Conservation (phyloP, 495 filamentous ascomycete species). For the Apiosordaria backusii region DNA sequence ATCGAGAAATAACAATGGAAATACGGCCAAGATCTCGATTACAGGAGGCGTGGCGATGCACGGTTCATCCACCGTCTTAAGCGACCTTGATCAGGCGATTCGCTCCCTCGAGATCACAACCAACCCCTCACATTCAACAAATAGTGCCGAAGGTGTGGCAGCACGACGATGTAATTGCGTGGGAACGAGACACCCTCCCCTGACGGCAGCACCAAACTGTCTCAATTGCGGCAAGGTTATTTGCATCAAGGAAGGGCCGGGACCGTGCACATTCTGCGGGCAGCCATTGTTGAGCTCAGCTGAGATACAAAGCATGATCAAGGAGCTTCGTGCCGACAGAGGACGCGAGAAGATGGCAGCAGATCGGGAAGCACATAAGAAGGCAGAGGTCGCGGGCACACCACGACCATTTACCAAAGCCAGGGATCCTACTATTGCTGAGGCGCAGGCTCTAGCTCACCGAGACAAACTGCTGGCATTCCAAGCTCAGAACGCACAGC, state of each 20-base stretch:
- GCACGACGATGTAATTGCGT: conserved; percentile 77
- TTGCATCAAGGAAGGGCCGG: conserved; percentile 88
- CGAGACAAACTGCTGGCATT: conserved; percentile 77
- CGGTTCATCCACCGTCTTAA: conserved; percentile 67
- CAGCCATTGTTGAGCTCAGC: conserved; percentile 63
- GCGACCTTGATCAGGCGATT: conserved; percentile 87
- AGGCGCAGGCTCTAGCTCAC: conserved; percentile 65
- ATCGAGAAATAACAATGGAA: conserved; percentile 25
- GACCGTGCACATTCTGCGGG: conserved; percentile 90
- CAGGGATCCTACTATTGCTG: conserved; percentile 38
- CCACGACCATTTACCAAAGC: conserved; percentile 47
- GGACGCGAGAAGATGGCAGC: conserved; percentile 79
- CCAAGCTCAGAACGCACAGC: conserved; percentile 81
- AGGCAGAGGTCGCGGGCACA: conserved; percentile 54
- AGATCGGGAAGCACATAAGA: conserved; percentile 63
- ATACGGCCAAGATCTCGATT: conserved; percentile 58
- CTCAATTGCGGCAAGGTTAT: conserved; percentile 93
- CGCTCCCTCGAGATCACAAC: conserved; percentile 85
- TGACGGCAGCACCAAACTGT: conserved; percentile 87
- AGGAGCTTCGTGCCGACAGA: conserved; percentile 78
- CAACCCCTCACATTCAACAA: conserved; percentile 63
- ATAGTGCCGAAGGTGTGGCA: conserved; percentile 40
- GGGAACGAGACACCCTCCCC: conserved; percentile 76
- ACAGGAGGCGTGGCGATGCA: conserved; percentile 73
- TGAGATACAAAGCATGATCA: conserved; percentile 81